Evolutionary conservation across 2,329 filamentous ascomycete genomes (phyloP), one percentile per base, ranked within the genome.

Genomic region (Colletotrichum truncatum): DNA sequence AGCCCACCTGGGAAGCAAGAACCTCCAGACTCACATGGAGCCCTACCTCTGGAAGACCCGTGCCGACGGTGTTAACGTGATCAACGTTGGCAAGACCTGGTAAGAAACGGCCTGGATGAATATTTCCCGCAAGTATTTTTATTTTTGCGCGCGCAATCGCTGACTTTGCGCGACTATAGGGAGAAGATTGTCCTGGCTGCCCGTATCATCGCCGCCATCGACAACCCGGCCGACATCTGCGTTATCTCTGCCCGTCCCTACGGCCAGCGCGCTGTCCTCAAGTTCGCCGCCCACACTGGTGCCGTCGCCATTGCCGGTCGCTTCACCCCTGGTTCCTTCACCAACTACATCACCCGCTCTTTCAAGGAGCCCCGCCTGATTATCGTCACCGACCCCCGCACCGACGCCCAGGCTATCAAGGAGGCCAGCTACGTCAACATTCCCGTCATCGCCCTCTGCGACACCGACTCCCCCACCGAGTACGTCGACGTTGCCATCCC

Each of bases 61-160:
- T 81, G 91, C 93, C 73, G 97, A 99, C 78, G 96, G 96, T 85
- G 91, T 99, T 87, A 99, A 99, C 84, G 89, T 99, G 74, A 89
- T 99, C 84, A 99, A 99, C 91, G 93, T 99, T 84, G 94, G 95
- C 88, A 99, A 99, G 93, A 99, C 96, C 85, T 99, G 94, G 94
- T 97, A 91, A 73, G 91, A 82, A 69, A n/a, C 4, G 21, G 14
- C 64, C 64, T 43, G 36, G 32, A 46, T 2, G 11, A 6, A 43
- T 12, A 43, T 14, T 14, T 16, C 25, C 21, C 18, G n/a, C 9
- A 14, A 6, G 10, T 23, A 32, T 23, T n/a, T 6, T 34, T 36
- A 26, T 6, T n/a, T 14, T 56, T 14, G 36, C 34, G 26, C 12
- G 30, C 39, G 7, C 28, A 26, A 6, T 23, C 45, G 46, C 67